A percentile compares a stretch with the other conserved stretches of the same genome.
phyloP scores from a whole-genome alignment of 2,329 filamentous ascomycete genomes.

The Pestalotiopsis sp. region DNA sequence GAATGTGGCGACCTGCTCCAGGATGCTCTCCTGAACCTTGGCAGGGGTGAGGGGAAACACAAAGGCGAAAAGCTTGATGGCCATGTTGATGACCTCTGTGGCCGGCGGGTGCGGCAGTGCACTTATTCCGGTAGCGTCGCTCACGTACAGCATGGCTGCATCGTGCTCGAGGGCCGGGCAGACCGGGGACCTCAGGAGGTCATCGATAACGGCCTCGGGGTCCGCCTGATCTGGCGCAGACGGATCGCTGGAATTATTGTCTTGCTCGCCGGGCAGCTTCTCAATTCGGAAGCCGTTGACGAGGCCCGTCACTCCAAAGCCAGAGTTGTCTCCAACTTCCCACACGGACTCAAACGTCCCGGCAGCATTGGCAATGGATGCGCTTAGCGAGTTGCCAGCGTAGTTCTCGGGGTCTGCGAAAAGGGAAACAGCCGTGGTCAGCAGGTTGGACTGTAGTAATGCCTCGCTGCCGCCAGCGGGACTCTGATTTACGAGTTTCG shows the following conservation, averaged over 20 bases:
- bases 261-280: constrained; percentile 70
- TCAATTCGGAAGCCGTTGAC: constrained; percentile 76
- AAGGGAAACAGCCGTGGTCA: constrained; percentile 85
- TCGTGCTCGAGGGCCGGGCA: constrained; percentile 89
- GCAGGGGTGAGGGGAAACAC: constrained; percentile 85
- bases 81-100: constrained; percentile 92
- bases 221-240: constrained; percentile 54
- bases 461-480: constrained; percentile 84
- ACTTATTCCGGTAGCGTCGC: constrained; percentile 47
- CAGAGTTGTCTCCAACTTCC: constrained; percentile 93
- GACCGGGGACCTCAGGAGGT: constrained; percentile 67
- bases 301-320: constrained; percentile 89
- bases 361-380: constrained; percentile 87
- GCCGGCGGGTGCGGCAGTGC: constrained; percentile 75
- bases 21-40: constrained; percentile 92
- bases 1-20: constrained; percentile 92
- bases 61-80: constrained; percentile 90
- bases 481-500: constrained; percentile 85
- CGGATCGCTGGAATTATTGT: constrained; percentile 44
- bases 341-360: constrained; percentile 92
- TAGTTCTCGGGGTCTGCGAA: constrained; percentile 95
- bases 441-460: constrained; percentile 85
- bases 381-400: constrained; percentile 80
- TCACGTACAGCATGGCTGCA: constrained; percentile 76
- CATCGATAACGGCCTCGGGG: constrained; percentile 67